Percentiles rank a stretch among this genome's conserved stretches.
phyloP scores from a whole-genome alignment of 225 moss, liverwort and hornwort genomes.

The Pseudisothecium myosuroides region DNA sequence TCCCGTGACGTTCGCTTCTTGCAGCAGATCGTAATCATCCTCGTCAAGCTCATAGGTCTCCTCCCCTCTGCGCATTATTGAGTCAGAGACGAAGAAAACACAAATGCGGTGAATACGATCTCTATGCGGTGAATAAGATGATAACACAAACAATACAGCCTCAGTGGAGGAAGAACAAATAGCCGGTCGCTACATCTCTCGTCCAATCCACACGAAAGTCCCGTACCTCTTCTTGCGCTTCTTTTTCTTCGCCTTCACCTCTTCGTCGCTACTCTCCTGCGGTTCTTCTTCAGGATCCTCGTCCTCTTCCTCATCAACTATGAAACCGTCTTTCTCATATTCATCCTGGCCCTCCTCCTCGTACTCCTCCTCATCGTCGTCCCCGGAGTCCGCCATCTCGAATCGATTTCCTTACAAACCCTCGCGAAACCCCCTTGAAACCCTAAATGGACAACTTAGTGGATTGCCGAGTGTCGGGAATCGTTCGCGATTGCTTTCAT shows the following conservation, averaged over 20 bases:
- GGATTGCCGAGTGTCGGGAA: neutral
- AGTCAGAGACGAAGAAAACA: neutral
- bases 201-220: neutral
- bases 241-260: constrained; percentile 72
- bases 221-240: constrained; percentile 78
- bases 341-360: constrained; percentile 89
- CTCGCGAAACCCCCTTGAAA: neutral
- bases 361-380: constrained; percentile 81
- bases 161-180: neutral
- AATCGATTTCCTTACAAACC: neutral
- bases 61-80: constrained; percentile 45
- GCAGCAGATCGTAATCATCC: constrained; percentile 93
- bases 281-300: constrained; percentile 69
- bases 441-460: neutral
- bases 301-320: constrained; percentile 88
- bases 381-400: constrained; percentile 40
- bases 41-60: constrained; percentile 88
- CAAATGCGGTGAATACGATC: neutral
- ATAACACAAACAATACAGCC: neutral
- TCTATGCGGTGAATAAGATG: neutral
- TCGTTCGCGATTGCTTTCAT: neutral
- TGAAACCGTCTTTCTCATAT: constrained; percentile 93
- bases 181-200: neutral
- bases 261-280: constrained; percentile 61
- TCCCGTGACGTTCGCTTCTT: constrained; percentile 86